A percentile compares a stretch with the other conserved stretches of the same genome.
Conservation (phyloP, 1,139 yeast species). For the Debaryomyces coudertii region DNA sequence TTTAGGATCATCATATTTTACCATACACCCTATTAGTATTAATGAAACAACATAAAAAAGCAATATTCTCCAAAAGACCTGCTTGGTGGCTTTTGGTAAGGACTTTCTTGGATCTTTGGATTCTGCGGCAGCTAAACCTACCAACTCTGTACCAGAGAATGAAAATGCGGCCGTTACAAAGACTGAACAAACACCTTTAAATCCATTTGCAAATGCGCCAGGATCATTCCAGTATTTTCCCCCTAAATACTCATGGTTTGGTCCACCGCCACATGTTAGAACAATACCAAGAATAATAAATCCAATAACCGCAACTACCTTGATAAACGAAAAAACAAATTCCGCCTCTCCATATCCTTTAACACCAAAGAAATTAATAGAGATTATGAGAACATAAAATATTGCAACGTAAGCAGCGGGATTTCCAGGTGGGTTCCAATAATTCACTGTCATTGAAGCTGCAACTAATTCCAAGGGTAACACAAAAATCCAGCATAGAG, state of each 20-base stretch:
- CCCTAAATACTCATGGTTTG: conserved; percentile 28
- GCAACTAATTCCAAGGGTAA: conserved; percentile 80
- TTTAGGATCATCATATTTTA: conserved; percentile 29
- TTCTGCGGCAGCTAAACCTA: conserved; percentile 44
- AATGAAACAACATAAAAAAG: conserved; percentile 25
- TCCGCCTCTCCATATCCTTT: conserved; percentile 36
- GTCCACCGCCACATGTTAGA: conserved; percentile 37
- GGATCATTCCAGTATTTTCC: conserved; percentile 51
- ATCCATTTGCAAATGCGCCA: conserved; percentile 47
- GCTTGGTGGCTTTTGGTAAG: conserved; percentile 37
- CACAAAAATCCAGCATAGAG: conserved; percentile 62
- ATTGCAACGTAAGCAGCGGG: conserved; percentile 33
- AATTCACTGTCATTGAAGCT: conserved; percentile 74
- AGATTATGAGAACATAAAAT: conserved; percentile 26
- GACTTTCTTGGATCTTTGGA: conserved; percentile 42
- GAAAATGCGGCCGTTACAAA: conserved; percentile 46
- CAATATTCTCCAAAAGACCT: conserved; percentile 40
- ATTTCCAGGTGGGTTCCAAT: conserved; percentile 51
- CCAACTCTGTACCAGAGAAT: conserved; percentile 50
- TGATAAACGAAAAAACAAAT: conserved; percentile 31
- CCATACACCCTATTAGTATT: conserved; percentile 36
- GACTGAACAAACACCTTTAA: conserved; percentile 49
- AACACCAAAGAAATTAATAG: conserved; percentile 27
- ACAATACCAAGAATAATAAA: conserved; percentile 30
- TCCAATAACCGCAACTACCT: conserved; percentile 28